Evolutionary conservation across 2,329 filamentous ascomycete species (phyloP), one percentile per base, ranked within the genome.

Genomic region (Diplodia sapinea): DNA sequence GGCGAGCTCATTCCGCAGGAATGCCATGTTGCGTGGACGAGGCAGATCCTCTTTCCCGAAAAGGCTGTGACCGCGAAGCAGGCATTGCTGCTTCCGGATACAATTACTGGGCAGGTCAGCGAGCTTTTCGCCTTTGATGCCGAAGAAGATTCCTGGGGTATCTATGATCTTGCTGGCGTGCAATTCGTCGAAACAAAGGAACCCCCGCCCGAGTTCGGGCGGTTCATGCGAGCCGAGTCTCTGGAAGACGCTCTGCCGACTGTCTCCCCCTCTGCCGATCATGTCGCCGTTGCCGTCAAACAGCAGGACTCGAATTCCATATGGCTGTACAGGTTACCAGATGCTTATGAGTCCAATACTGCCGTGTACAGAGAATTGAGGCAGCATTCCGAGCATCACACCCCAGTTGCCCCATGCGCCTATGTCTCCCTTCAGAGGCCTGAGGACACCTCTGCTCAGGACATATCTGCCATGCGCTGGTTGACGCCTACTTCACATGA

Each of bases 111-210:
- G 0, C 77, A 78, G 1, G 74, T 79, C 68, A 80, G 75, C 38
- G 78, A 80, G 70, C 69, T 80, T 2, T 79, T 80, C 69, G 79
- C 78, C 23, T 80, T 79, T 71, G 78, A 80, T 52, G 73, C 78
- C 6, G 74, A 80, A 56, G 75, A 79, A 52, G 77, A 79, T 65
- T 76, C 74, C 1, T 80, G 78, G 77, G 78, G 78, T 4, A 75
- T 80, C 38, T 80, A 78, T 68, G 79, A 80, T 51, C 75, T 79
- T 66, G 74, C 75, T 1, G 75, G 73, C 29, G 76, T 77, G 67
- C 73, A 75, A 4, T 80, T 80, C 69, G 78, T 76, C 4, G 75
- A 78, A 65, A 71, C 74, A 29, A 79, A 79, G 56, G 77, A 78
- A 73, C 78, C 78, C 33, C 65, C 78, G 29, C 78, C 78, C 0